Evolutionary conservation across 495 filamentous ascomycete species (phyloP), one percentile per base, ranked within the genome.

Genomic region (Penicillium nucicola): DNA sequence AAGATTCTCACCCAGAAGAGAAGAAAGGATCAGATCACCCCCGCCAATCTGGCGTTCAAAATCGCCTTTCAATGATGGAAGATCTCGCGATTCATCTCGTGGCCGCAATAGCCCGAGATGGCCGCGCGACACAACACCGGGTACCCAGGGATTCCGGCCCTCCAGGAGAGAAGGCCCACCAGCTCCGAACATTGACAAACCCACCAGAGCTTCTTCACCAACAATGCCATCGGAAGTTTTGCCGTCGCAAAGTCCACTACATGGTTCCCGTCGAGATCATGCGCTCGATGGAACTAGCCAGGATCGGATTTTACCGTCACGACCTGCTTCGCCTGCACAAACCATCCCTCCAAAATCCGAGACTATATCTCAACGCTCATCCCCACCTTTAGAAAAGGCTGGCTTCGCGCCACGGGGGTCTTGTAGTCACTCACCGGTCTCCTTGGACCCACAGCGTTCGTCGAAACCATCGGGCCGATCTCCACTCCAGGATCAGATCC

Each of bases 1-100:
- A 53, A 58, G 70, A 17, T 74, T 71, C 56, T 74, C 77, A 44
- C 75, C 77, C 19, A 60, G 76, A 59, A 66, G 77, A 59, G 72
- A 79, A 50, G 69, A 65, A 32, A 69, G 74, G 37, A 57, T 61
- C 11, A 65, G 69, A 52, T 77, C 76, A 11, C 77, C 77, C 34
- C 56, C 50, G 15, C 61, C 57, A 7, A 64, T 60, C 3, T 71
- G 77, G 66, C 69, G 71, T 13, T 67, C 76, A 36, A 69, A 72
- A 53, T 79, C 77, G 14, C 77, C 75, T 1, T 65, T 68, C 42
- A 58, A 52, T 30, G 68, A 69, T 15, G 53, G 61, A 13, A 68
- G 68, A 30, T 56, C 62, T 20, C 69, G 66, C 20, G 63, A 71
- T 45, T 52, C 51, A 40, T 66, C 65, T 11, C 55, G 70, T 43